Evolutionary conservation across 257 asterid genomes (phyloP), one percentile per base, ranked within the genome.

Genomic region (Capsicum pubescens): DNA sequence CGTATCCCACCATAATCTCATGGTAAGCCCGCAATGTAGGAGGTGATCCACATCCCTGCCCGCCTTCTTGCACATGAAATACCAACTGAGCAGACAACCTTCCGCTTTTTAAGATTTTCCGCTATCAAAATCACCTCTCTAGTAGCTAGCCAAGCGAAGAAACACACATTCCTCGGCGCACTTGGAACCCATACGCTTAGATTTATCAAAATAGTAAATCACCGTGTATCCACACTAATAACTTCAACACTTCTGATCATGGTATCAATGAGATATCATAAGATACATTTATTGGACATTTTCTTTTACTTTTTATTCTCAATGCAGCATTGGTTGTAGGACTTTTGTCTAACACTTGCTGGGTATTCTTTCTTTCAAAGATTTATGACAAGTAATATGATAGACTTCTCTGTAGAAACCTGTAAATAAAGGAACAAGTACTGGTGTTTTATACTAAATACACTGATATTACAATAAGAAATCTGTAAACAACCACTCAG

Each of bases 311-410:
- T 77, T 54, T 32, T 54, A 48, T 55, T 54, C 64, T 54, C 50
- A 32, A 52, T 54, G 82, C 46, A 77, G 50, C 64, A 77, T 54
- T 77, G 82, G 48, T 77, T 77, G 26, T 77, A 77, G 66, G 64
- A 54, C 26, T 54, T 77, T n/a, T 77, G 82, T 77, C 32, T 52
- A 74, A 63, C 81, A 76, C 82, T 77, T 54, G 10, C 15, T 76
- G 81, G 50, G 50, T 44, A 15, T 77, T 71, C 82, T 26, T 77
- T 48, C 64, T 77, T 14, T 3, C 64, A 77, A 50, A 77, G 42
- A 32, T 54, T 32, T 54, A 77, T 2, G 3, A 54, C 54, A 26
- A 54, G 63, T 26, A 52, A 4, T 26, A 26, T 26, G 32, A 26
- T 26, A 26, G 32, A 26, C 32, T 26, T 26, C 32, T 26, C 32